Conservation (phyloP, 2,329 filamentous ascomycete genomes). For the Lecanosticta acicola region DNA sequence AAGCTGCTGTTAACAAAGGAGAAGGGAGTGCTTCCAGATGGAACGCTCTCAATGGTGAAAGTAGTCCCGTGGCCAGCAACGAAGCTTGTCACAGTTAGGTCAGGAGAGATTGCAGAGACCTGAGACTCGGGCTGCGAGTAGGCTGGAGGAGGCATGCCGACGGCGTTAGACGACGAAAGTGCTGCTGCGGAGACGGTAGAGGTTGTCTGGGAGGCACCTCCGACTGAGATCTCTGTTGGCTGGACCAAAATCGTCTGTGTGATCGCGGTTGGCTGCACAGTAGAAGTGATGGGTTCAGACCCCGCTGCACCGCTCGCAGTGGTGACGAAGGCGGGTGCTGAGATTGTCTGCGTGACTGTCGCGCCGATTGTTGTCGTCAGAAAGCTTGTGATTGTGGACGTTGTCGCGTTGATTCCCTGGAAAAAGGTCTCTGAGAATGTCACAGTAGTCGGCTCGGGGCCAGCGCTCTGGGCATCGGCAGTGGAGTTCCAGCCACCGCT, state of each 20-base stretch:
- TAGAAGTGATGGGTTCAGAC: conserved; percentile 10
- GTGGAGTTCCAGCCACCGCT: conserved; percentile 27
- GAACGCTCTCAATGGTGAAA: conserved; percentile 7
- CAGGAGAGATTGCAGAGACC: background rate
- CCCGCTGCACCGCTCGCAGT: conserved; percentile 1
- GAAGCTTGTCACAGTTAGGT: conserved; percentile 14
- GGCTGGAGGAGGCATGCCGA: background rate
- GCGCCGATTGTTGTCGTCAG: conserved; percentile 26
- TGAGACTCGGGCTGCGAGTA: background rate
- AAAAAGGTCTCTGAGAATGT: conserved; percentile 24
- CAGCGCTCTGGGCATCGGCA: background rate
- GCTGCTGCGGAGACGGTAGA: background rate
- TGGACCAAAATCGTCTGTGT: background rate
- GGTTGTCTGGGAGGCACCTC: background rate
- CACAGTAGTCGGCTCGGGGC: conserved; percentile 11
- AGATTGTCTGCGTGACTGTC: conserved; percentile 13
- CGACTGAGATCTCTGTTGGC: background rate
- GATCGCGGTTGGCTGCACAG: conserved; percentile 4
- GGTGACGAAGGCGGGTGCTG: conserved; percentile 3
- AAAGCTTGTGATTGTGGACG: conserved; percentile 23
- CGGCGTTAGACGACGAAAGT: background rate
- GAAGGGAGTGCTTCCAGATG: conserved; percentile 7
- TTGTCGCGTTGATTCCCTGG: conserved; percentile 23
- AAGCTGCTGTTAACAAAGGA: conserved; percentile 8
- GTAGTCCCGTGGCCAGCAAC: conserved; percentile 13